Base-by-base conservation (phyloP, 169 alveolate genomes). In the Plasmodium cynomolgi region DNA sequence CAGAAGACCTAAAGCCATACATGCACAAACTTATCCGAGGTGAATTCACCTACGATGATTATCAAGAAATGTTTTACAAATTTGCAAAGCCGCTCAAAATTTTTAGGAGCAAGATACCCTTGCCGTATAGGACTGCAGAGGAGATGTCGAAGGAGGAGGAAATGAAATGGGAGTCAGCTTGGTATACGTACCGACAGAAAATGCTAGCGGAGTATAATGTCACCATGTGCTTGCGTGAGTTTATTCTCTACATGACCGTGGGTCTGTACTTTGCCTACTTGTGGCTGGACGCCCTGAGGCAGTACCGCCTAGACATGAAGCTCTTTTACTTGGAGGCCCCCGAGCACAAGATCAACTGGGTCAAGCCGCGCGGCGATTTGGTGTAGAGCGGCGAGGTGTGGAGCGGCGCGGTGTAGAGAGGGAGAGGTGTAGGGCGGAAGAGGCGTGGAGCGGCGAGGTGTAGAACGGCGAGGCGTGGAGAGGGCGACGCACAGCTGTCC, bases 321-420 rank as follows among this genome's bases (percentile, higher is more conserved):
- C 97, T 97, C 23, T 97, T 94, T 95, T 97, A 97, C 92, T 95
- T 96, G 79, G 98, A 97, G 92, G 99, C 99, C 2, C 99, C 99
- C 11, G 99, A 97, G 88, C 98, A 97, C 93, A 97, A 97, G 92
- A 84, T 97, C 83, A 97, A 97, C 91, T 97, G 99, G 99, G 98
- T 97, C 81, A 95, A 92, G 26, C 99, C 99, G 7, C 94, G 99
- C 8, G 99, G 99, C 0, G 98, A 97, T 84, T 96, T 97, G 54
- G 93, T 96, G 39, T 96, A n/a, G n/a, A n/a, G n/a, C n/a, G 88
- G 50, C 39, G 7, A 54, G 44, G 37, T 20, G 44, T 15, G 6
- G n/a, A n/a, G n/a, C n/a, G 88, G 50, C 39, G 7, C 79, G 44
- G 37, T 20, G 44, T 15, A n/a, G 17, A 23, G 6, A 50, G 26